A percentile compares a stretch with the other conserved stretches of the same genome.
These are phyloP conservation scores for Paramecium caudatum DNA, from an alignment of 73 alveolate species.

Conservation along the genomic window DNA sequence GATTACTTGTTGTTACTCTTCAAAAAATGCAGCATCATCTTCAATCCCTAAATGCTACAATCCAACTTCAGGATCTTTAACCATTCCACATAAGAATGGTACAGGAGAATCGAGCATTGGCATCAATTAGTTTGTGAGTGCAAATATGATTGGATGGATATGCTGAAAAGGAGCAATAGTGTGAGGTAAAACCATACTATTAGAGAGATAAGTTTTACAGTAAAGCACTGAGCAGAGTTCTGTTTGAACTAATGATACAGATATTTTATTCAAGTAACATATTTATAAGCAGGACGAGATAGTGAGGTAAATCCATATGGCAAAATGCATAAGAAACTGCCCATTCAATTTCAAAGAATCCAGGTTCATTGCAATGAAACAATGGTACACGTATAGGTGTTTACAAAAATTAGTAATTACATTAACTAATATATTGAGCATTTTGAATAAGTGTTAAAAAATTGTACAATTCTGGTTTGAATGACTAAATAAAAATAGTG, in stretches of 20 bases:
- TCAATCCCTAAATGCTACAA: not conserved
- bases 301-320: not conserved
- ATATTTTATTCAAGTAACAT: slow-evolving; percentile 21
- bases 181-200: slow-evolving; percentile 50
- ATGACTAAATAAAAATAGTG: not conserved
- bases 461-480: slow-evolving; percentile 51
- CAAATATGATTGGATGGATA: slow-evolving; percentile 25
- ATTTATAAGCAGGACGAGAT: not conserved
- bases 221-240: slow-evolving; percentile 17
- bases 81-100: slow-evolving; percentile 58
- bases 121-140: slow-evolving; percentile 6
- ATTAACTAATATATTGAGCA: not conserved
- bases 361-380: not conserved
- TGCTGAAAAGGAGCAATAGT: slow-evolving; percentile 27
- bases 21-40: not conserved
- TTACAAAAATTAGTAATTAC: not conserved
- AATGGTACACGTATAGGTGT: not conserved
- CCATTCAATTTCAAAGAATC: slow-evolving; percentile 59
- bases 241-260: slow-evolving; percentile 12
- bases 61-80: not conserved
- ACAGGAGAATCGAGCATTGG: slow-evolving; percentile 67
- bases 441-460: not conserved
- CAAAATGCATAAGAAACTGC: not conserved
- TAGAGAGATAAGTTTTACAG: not conserved
- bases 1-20: not conserved